phyloP scores from a whole-genome alignment of 2,329 filamentous ascomycete genomes.

The Teratosphaeriaceae sp. region DNA sequence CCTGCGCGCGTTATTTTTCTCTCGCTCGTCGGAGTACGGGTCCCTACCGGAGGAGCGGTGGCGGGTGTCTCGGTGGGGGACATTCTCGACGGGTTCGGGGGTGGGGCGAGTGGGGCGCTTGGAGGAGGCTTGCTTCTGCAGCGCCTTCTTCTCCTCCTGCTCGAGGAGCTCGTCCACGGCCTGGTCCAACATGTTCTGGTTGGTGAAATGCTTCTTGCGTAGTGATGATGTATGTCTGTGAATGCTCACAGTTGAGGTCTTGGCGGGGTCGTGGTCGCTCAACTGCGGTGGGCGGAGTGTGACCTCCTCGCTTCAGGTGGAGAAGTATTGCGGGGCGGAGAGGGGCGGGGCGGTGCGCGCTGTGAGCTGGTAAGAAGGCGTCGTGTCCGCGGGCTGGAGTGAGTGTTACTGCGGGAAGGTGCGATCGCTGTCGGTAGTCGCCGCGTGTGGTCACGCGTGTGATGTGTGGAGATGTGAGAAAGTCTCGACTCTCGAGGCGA shows the following conservation, averaged over 20 bases:
- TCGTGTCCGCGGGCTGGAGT: too few relatives aligned
- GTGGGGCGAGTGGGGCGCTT: constrained; percentile 14
- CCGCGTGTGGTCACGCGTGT: too few relatives aligned
- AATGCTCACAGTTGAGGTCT: constrained; percentile 14
- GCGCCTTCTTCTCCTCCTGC: constrained; percentile 20
- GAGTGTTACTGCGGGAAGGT: too few relatives aligned
- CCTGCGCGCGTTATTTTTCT: constrained; percentile 29
- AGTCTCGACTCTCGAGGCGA: too few relatives aligned
- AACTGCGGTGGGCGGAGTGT: constrained; percentile 2
- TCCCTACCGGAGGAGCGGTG: constrained; percentile 3
- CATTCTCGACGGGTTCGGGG: constrained; percentile 1
- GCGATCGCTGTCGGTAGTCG: too few relatives aligned
- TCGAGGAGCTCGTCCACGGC: constrained; percentile 24
- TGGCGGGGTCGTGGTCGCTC: not conserved
- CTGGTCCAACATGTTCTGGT: constrained; percentile 12
- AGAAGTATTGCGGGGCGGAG: too few relatives aligned
- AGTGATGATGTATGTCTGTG: constrained; percentile 5
- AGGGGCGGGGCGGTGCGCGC: not conserved
- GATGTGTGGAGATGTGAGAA: too few relatives aligned
- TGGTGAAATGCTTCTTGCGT: constrained; percentile 2
- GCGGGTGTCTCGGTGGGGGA: not conserved
- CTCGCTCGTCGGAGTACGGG: constrained; percentile 27
- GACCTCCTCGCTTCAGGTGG: constrained; percentile 1
- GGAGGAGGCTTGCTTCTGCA: constrained; percentile 10
- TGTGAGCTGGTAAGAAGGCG: not conserved